Percentiles rank a stretch among this genome's conserved stretches.
These are phyloP conservation scores for Capronia americana DNA, from an alignment of 2,329 filamentous ascomycete species.

Conservation along the genomic window DNA sequence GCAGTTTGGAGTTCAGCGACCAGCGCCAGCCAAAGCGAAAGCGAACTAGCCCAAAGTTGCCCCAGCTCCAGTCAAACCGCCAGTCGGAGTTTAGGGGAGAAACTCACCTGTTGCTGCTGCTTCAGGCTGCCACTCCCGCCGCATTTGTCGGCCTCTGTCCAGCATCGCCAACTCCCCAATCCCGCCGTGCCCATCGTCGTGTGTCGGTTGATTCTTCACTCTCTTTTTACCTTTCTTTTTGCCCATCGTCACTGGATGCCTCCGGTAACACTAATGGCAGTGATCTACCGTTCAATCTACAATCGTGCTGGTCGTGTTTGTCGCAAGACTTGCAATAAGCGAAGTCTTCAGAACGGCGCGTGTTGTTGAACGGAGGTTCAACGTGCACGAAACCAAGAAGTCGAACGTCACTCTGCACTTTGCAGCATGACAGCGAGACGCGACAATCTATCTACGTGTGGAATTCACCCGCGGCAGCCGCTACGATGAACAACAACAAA, in stretches of 20 bases:
- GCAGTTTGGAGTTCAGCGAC: slow-evolving; percentile 33
- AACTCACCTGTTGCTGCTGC: slow-evolving; percentile 14
- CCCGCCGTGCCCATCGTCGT: background rate
- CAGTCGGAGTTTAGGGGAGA: slow-evolving; percentile 14
- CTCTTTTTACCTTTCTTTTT: slow-evolving; percentile 18
- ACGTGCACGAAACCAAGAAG: slow-evolving; percentile 18
- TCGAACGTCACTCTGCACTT: slow-evolving; percentile 19
- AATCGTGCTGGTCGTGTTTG: slow-evolving; percentile 15
- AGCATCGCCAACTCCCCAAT: background rate
- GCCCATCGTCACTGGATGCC: slow-evolving; percentile 22
- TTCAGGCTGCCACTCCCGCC: slow-evolving; percentile 15
- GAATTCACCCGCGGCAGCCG: slow-evolving; percentile 5
- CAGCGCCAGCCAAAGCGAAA: slow-evolving; percentile 7
- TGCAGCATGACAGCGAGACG: slow-evolving; percentile 20
- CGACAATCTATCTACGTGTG: slow-evolving; percentile 31
- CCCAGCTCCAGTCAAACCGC: slow-evolving; percentile 4
- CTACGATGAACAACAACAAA: background rate
- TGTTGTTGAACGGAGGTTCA: slow-evolving; percentile 18
- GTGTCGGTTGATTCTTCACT: slow-evolving; percentile 4
- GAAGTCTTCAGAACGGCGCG: slow-evolving; percentile 10
- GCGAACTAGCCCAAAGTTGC: slow-evolving; percentile 10
- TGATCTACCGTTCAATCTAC: slow-evolving; percentile 28
- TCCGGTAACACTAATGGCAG: slow-evolving; percentile 14
- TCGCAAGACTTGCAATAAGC: slow-evolving; percentile 17
- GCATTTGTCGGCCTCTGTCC: slow-evolving; percentile 1